phyloP scores from a whole-genome alignment of 192 early-diverging fungal genomes.

The Coemansia biformis region DNA sequence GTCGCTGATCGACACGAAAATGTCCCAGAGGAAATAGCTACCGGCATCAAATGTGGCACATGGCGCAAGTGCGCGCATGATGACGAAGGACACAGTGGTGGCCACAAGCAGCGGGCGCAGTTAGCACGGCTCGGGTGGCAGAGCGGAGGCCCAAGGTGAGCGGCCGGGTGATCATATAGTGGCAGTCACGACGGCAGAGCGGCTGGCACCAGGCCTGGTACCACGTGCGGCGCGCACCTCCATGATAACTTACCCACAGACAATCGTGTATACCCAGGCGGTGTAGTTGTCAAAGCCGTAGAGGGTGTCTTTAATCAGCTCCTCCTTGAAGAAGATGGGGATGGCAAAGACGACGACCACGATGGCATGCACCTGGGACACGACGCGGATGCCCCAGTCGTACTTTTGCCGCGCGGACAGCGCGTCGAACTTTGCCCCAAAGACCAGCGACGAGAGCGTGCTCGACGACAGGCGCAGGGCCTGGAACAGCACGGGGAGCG shows the following conservation, averaged over 20 bases:
- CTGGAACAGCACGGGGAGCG: slow-evolving; percentile 50
- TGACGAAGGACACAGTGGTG: too few relatives aligned
- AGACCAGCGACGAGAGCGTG: slow-evolving; percentile 57
- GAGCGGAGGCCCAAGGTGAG: too few relatives aligned
- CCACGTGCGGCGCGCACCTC: too few relatives aligned
- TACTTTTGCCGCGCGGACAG: slow-evolving; percentile 54
- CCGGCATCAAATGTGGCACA: not conserved
- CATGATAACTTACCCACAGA: slow-evolving; percentile 70
- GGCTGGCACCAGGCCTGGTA: too few relatives aligned
- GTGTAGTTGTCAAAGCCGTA: slow-evolving; percentile 68
- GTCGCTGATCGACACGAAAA: slow-evolving; percentile 59
- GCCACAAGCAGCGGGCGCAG: too few relatives aligned
- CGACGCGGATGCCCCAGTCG: slow-evolving; percentile 75
- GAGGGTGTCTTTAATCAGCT: slow-evolving; percentile 57
- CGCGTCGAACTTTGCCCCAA: slow-evolving; percentile 61
- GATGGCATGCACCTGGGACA: slow-evolving; percentile 72
- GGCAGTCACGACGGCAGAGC: too few relatives aligned
- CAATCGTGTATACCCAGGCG: slow-evolving; percentile 73
- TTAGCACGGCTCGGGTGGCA: too few relatives aligned
- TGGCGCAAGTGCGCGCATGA: too few relatives aligned
- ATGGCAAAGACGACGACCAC: slow-evolving; percentile 58
- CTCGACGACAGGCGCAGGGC: slow-evolving; percentile 58
- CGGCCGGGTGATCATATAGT: too few relatives aligned
- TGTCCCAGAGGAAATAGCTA: slow-evolving; percentile 94
- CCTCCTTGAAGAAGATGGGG: slow-evolving; percentile 63